Base-by-base conservation (phyloP, 768 basidiomycete species). In the Boletus reticulatus region DNA sequence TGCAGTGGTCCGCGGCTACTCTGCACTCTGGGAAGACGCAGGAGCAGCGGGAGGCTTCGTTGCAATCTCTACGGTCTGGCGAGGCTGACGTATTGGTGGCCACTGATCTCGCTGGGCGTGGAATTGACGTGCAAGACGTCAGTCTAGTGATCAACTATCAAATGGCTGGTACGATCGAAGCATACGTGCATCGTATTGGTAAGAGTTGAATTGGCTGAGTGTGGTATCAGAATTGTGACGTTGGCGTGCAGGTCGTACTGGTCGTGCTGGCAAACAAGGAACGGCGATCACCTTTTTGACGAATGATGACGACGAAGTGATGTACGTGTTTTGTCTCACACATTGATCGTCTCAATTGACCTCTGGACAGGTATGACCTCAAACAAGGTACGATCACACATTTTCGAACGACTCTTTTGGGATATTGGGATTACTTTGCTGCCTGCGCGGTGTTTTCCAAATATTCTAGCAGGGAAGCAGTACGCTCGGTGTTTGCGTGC, bases 121-220 rank as follows among this genome's bases (percentile, higher is more conserved):
- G 97, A 81, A 98, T 98, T 72, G 97, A 99, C 73, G 96, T 99
- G 13, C 92, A 93, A 57, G 94, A 98, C 69, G 97, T 98, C 57
- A 89, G 86, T 57, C 78, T 97, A 48, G 96, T 98, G 59, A 86
- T 98, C 79, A 98, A 98, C 73, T 99, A 86, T 80, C 93, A 97
- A 75, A 98, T 98, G 96, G 84, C 94, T 6, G 84, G 83, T 63
- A 92, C 89, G 20, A 98, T 99, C 73, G 97, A 99, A 73, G 93
- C 89, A 39, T 98, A 97, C 67, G 93, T 98, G 44, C 96, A 98
- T 74, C 89, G 96, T 71, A 98, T 99, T 65, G 97, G 96, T 92
- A 67, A 51, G 85, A 69, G 45, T 54, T 9, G 6, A 41, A 56
- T 53, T n/a, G 38, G 48, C 19, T 3, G 43, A 22, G 37, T 34